These are phyloP conservation scores for Phytophthora sojae DNA, from an alignment of 352 stramenopile genomes.

Conservation along the genomic window DNA sequence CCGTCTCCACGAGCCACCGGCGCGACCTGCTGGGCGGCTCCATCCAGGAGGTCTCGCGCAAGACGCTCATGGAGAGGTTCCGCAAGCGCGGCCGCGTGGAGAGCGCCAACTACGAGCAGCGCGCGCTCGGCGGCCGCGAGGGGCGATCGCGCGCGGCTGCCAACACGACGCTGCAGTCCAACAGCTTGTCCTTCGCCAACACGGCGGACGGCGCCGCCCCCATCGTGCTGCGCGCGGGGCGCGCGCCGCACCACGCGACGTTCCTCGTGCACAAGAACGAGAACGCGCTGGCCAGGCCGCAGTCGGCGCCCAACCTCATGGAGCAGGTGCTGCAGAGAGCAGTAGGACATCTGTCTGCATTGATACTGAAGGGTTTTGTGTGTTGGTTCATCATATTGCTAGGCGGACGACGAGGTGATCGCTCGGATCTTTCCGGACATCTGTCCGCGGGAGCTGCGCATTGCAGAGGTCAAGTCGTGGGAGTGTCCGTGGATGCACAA, in stretches of 20 bases:
- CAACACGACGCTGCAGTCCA: constrained; percentile 17
- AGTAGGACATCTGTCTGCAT: not conserved
- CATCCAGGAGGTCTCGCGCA: constrained; percentile 39
- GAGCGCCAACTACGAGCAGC: constrained; percentile 59
- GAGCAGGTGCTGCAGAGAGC: constrained; percentile 31
- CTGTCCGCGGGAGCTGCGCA: constrained; percentile 78
- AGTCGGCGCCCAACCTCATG: constrained; percentile 34
- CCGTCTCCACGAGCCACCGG: constrained; percentile 25
- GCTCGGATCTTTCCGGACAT: constrained; percentile 84
- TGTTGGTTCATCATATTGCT: not conserved
- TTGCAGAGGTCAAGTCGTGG: constrained; percentile 87
- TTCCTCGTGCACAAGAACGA: constrained; percentile 27
- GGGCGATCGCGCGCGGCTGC: not conserved
- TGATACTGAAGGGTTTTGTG: constrained; percentile 8
- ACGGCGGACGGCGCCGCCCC: constrained; percentile 10
- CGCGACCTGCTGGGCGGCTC: constrained; percentile 39
- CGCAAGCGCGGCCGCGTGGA: constrained; percentile 77
- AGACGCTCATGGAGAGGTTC: constrained; percentile 53
- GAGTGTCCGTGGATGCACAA: constrained; percentile 76
- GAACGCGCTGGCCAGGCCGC: constrained; percentile 13
- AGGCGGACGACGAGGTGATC: constrained; percentile 62
- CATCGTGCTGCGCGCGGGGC: constrained; percentile 9
- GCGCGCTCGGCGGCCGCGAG: not conserved
- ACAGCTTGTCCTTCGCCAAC: constrained; percentile 32
- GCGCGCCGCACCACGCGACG: constrained; percentile 23